Conservation (phyloP, 345 rosid species). For the Aquilaria malaccensis region DNA sequence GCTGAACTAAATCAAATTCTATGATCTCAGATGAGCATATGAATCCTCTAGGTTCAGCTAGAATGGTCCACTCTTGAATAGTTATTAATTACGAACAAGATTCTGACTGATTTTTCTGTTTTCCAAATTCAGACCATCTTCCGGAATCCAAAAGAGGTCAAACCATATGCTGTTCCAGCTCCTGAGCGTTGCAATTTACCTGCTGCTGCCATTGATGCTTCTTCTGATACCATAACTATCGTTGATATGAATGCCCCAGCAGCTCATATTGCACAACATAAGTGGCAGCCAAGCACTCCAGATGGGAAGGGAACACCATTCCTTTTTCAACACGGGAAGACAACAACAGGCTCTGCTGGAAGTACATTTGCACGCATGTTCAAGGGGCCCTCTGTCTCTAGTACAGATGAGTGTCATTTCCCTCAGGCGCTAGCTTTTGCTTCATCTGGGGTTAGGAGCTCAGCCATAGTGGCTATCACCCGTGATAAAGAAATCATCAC, state of each 20-base stretch:
- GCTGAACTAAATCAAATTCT: no score
- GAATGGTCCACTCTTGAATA: no score
- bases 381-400: conserved; percentile 61
- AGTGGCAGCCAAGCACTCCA: conserved; percentile 97
- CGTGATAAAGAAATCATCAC: conserved; percentile 78
- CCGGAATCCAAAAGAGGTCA: conserved; percentile 80
- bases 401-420: conserved; percentile 65
- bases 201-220: conserved; percentile 86
- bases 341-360: conserved; percentile 50
- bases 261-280: conserved; percentile 84
- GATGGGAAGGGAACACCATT: conserved; percentile 94
- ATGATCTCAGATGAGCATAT: no score
- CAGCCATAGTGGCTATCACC: conserved; percentile 75
- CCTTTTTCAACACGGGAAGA: conserved; percentile 86
- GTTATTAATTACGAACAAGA: no score
- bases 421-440: conserved; percentile 94
- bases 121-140: conserved; percentile 73
- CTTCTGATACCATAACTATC: conserved; percentile 67
- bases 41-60: no score
- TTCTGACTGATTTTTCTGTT: conserved; percentile 2
- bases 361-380: conserved; percentile 89
- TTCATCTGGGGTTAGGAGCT: conserved; percentile 72
- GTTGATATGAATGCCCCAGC: conserved; percentile 89
- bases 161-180: conserved; percentile 61
- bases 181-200: conserved; percentile 97